A percentile compares a stretch with the other conserved stretches of the same genome.
Evolutionary conservation across 2,329 filamentous ascomycete genomes (phyloP).

Genomic region (Claviceps citrina): DNA sequence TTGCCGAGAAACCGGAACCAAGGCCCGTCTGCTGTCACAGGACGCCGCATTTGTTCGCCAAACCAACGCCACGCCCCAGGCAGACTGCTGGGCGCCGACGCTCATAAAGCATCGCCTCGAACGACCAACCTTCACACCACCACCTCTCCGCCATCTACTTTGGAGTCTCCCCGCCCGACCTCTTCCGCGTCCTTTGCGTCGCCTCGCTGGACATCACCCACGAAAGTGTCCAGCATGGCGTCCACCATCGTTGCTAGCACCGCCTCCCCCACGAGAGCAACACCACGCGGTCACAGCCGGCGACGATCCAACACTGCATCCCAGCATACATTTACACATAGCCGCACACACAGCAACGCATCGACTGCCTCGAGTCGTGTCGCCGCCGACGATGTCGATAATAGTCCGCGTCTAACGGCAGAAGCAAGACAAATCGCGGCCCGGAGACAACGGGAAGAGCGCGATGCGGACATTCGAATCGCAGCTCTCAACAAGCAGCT

Average conservation of each 20-base stretch:
- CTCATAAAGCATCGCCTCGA: constrained; percentile 1
- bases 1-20: constrained; percentile 19
- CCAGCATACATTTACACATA: constrained; percentile 16
- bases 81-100: constrained; percentile 11
- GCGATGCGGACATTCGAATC: constrained; percentile 65
- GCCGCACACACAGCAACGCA: constrained; percentile 29
- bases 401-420: constrained; percentile 36
- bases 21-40: constrained; percentile 18
- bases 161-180: constrained; percentile 10
- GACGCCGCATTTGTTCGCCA: constrained; percentile 29
- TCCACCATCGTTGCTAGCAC: constrained; percentile 8
- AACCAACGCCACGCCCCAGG: constrained; percentile 16
- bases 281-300: constrained; percentile 8
- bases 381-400: constrained; percentile 9
- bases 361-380: constrained; percentile 25
- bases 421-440: constrained; percentile 64
- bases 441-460: constrained; percentile 56
- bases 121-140: constrained; percentile 22
- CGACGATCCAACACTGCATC: constrained; percentile 6
- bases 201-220: constrained; percentile 22
- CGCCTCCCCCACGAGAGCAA: constrained; percentile 12
- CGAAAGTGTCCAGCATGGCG: constrained; percentile 26
- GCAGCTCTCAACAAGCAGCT: constrained; percentile 65
- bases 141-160: constrained; percentile 5
- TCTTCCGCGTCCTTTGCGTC: constrained; percentile 20